Evolutionary conservation across 306 rosid genomes (phyloP).

Genomic region (Astragalus membranaceus): DNA sequence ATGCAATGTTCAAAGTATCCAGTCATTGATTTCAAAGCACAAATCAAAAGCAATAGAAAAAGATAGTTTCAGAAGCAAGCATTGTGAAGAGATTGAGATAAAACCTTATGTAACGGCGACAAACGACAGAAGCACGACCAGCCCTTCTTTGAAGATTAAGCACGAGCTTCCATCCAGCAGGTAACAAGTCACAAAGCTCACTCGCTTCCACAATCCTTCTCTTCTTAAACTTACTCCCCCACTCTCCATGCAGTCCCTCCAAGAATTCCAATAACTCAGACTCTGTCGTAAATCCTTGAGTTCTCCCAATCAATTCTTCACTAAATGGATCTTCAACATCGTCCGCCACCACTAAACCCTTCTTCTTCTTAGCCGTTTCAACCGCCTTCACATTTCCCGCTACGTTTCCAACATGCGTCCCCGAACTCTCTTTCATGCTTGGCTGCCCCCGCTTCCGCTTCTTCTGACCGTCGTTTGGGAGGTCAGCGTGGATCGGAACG

Average conservation of each 20-base stretch:
- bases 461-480: not conserved
- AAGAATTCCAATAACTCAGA: constrained; percentile 44
- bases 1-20: not conserved
- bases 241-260: constrained; percentile 54
- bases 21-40: not conserved
- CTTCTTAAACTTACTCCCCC: constrained; percentile 62
- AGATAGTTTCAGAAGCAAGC: not conserved
- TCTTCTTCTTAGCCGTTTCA: not conserved
- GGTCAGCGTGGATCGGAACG: constrained; percentile 16
- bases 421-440: constrained; percentile 33
- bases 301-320: constrained; percentile 55
- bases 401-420: not conserved
- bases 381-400: not conserved
- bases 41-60: not conserved
- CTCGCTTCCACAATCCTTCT: constrained; percentile 56
- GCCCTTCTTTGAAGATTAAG: constrained; percentile 45
- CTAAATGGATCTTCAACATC: constrained; percentile 41
- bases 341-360: no score
- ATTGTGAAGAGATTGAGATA: constrained; percentile 1
- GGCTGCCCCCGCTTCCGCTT: constrained; percentile 84
- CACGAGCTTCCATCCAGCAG: constrained; percentile 59
- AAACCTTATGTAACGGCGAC: constrained; percentile 71
- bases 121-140: constrained; percentile 30
- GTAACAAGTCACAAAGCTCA: constrained; percentile 37
- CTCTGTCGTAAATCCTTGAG: constrained; percentile 49